Evolutionary conservation across 163 green algal species (phyloP).

Genomic region (Chlamydomonas reinhardtii): DNA sequence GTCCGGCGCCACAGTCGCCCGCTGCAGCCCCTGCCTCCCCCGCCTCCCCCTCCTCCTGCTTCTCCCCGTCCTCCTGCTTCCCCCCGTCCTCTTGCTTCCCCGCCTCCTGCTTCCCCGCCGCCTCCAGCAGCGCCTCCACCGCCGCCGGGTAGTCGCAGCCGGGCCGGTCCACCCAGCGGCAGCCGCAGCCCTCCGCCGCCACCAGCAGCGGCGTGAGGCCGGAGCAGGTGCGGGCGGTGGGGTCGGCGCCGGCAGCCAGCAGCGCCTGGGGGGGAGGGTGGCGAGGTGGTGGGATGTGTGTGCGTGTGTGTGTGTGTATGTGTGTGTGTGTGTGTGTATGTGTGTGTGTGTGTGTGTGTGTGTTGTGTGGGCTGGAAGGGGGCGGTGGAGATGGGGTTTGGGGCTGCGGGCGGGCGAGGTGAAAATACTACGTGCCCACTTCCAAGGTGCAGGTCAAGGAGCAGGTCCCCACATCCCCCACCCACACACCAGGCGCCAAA

Average conservation of each 20-base stretch:
- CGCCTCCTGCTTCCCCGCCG: neutral
- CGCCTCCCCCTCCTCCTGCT: neutral
- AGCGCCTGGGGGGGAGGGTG: neutral
- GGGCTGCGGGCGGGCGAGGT: too few species aligned
- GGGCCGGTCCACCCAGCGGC: neutral
- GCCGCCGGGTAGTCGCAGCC: neutral
- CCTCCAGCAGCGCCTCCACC: conserved; percentile 1
- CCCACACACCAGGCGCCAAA: too few species aligned
- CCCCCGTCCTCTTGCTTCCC: too few species aligned
- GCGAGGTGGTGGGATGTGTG: too few species aligned
- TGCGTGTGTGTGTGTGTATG: too few species aligned
- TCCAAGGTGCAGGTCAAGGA: too few species aligned
- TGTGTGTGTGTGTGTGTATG: neutral
- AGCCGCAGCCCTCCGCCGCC: conserved; percentile 36
- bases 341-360: neutral
- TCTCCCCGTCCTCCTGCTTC: neutral
- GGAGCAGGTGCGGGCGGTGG: neutral
- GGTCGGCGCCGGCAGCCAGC: conserved; percentile 1
- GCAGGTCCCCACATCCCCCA: too few species aligned
- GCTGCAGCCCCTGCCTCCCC: neutral
- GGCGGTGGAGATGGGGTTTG: too few species aligned
- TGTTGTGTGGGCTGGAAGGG: neutral
- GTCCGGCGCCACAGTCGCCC: neutral
- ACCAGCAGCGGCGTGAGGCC: conserved; percentile 41
- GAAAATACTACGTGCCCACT: too few species aligned